Percentiles rank a stretch among this genome's conserved stretches.
These are phyloP conservation scores for Cerioporus squamosus DNA, from an alignment of 1,284 basidiomycete species.

Conservation along the genomic window DNA sequence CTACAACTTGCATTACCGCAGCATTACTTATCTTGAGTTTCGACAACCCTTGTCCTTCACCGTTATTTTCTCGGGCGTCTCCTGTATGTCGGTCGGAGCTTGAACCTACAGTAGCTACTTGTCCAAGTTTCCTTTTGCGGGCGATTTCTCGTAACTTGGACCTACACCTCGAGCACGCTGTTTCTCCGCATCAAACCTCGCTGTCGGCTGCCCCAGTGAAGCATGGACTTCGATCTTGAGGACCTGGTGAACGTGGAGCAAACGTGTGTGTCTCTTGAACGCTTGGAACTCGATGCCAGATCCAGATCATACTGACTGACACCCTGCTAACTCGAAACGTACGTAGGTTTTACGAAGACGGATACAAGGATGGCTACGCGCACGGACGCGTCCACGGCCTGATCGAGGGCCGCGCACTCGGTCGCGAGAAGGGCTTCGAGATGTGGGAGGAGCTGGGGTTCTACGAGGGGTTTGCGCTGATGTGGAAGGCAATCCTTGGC, in stretches of 20 bases:
- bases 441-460: slow-evolving; percentile 97
- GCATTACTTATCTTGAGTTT: too few relatives aligned
- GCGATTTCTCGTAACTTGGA: slow-evolving; percentile 11
- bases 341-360: slow-evolving; percentile 78
- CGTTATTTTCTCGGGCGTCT: background rate
- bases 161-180: slow-evolving; percentile 10
- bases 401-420: slow-evolving; percentile 91
- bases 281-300: background rate
- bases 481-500: slow-evolving; percentile 63
- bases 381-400: slow-evolving; percentile 91
- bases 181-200: background rate
- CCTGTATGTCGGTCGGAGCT: slow-evolving; percentile 5
- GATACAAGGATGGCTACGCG: slow-evolving; percentile 77
- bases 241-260: slow-evolving; percentile 73
- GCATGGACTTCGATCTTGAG: slow-evolving; percentile 58
- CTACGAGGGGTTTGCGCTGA: slow-evolving; percentile 82
- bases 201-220: background rate
- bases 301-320: background rate
- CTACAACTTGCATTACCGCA: background rate
- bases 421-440: slow-evolving; percentile 91
- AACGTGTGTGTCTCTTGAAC: slow-evolving; percentile 45
- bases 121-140: slow-evolving; percentile 8
- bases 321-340: background rate
- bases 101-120: background rate
- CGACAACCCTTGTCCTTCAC: too few relatives aligned